Percentiles rank a stretch among this genome's conserved stretches.
Evolutionary conservation across 495 filamentous ascomycete genomes (phyloP).

Genomic region (Corynascus novoguineensis): DNA sequence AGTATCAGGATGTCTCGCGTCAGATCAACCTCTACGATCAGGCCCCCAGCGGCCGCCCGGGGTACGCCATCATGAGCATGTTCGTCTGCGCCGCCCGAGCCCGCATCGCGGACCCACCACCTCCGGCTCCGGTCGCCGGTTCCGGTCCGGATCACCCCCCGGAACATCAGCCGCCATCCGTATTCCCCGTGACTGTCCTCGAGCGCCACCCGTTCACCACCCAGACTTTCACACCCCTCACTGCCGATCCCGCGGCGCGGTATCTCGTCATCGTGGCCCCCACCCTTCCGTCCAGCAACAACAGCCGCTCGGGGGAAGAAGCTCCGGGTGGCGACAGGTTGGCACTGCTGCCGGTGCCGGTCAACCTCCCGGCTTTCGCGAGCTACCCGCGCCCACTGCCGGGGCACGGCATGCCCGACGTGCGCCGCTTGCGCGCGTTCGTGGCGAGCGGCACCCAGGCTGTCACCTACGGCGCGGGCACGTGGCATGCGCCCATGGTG

Average conservation of each 20-base stretch:
- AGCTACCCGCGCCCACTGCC: slow-evolving; percentile 25
- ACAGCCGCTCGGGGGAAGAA: not conserved
- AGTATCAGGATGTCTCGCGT: slow-evolving; percentile 73
- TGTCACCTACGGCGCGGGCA: slow-evolving; percentile 85
- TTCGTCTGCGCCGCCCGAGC: slow-evolving; percentile 76
- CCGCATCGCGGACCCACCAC: slow-evolving; percentile 31
- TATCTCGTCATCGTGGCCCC: slow-evolving; percentile 94
- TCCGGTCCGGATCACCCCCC: no score
- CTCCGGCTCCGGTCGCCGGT: not conserved
- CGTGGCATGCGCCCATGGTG: slow-evolving; percentile 98
- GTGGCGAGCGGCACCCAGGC: slow-evolving; percentile 73
- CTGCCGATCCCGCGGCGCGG: slow-evolving; percentile 43
- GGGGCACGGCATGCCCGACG: slow-evolving; percentile 66
- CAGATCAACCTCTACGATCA: slow-evolving; percentile 60
- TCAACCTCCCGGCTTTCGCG: not conserved
- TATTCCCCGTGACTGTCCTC: slow-evolving; percentile 69
- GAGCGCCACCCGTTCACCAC: slow-evolving; percentile 92
- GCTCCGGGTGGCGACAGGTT: not conserved
- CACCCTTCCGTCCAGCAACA: slow-evolving; percentile 35
- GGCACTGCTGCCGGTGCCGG: slow-evolving; percentile 7
- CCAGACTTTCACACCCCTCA: slow-evolving; percentile 85
- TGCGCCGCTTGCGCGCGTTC: slow-evolving; percentile 67
- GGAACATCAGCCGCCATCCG: slow-evolving; percentile 7
- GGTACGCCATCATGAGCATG: slow-evolving; percentile 69
- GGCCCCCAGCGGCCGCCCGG: slow-evolving; percentile 58